These are phyloP conservation scores for Termitomyces sp. DNA, from an alignment of 768 basidiomycete genomes.

Conservation along the genomic window DNA sequence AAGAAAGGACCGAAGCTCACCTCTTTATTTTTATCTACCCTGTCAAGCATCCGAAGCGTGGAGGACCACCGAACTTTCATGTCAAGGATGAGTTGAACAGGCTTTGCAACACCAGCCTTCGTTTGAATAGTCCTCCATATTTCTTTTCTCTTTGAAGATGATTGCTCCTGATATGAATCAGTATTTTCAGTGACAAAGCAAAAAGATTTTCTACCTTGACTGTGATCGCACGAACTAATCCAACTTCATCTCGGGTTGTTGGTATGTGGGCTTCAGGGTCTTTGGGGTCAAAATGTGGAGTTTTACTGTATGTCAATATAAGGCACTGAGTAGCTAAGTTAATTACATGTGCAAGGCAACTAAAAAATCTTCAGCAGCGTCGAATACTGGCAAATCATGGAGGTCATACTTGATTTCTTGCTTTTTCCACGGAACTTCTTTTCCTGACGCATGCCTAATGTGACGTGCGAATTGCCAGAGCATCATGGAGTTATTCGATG, in stretches of 20 bases:
- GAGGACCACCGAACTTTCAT: slow-evolving; percentile 28
- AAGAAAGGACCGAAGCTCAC: not conserved
- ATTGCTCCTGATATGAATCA: slow-evolving; percentile 17
- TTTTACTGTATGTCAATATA: slow-evolving; percentile 19
- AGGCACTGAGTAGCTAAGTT: slow-evolving; percentile 29
- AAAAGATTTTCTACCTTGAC: not conserved
- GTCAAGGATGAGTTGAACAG: slow-evolving; percentile 20
- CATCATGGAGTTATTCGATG: slow-evolving; percentile 32
- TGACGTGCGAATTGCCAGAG: slow-evolving; percentile 17
- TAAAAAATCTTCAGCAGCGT: slow-evolving; percentile 1
- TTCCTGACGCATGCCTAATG: not conserved
- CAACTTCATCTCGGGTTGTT: slow-evolving; percentile 18
- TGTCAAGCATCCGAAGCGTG: slow-evolving; percentile 23
- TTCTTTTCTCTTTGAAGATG: slow-evolving; percentile 16
- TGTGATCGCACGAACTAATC: not conserved
- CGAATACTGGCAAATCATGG: not conserved
- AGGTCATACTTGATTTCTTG: not conserved
- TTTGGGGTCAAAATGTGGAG: slow-evolving; percentile 18
- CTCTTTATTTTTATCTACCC: not conserved
- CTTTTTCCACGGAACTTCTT: not conserved
- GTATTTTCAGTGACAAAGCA: not conserved
- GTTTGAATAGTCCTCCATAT: slow-evolving; percentile 10
- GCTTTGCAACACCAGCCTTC: not conserved
- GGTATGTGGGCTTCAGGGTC: slow-evolving; percentile 15
- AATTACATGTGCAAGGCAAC: slow-evolving; percentile 25